Conservation (phyloP, 805 yeast genomes). For the Tetrapisispora fleetii region DNA sequence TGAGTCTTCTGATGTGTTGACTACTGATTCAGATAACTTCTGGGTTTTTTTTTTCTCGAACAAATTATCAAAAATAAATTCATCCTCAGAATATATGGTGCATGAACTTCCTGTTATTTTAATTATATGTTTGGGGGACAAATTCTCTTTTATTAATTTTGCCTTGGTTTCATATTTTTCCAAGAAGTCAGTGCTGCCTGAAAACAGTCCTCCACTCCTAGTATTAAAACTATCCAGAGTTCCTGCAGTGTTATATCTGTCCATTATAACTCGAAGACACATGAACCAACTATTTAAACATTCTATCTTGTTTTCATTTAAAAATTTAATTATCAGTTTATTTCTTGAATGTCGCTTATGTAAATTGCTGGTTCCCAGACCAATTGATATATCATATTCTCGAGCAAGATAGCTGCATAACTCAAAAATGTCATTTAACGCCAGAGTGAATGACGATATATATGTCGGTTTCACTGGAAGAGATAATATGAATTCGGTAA, state of each 20-base stretch:
- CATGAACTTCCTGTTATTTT: conserved; percentile 13
- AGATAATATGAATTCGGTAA: conserved; percentile 13
- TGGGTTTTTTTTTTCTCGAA: conserved; percentile 9
- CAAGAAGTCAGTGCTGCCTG: not conserved
- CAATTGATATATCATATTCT: conserved; percentile 17
- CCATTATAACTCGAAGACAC: conserved; percentile 18
- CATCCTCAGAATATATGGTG: conserved; percentile 19
- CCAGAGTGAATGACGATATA: conserved; percentile 23
- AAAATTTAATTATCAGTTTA: conserved; percentile 9
- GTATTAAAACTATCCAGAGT: not conserved
- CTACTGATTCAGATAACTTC: conserved; percentile 1
- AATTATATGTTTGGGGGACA: conserved; percentile 16
- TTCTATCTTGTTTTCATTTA: conserved; percentile 10
- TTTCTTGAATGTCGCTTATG: conserved; percentile 4
- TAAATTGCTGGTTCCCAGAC: conserved; percentile 14
- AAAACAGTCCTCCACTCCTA: not conserved
- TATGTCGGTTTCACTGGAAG: conserved; percentile 23
- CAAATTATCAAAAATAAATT: conserved; percentile 2
- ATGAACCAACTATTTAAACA: conserved; percentile 21
- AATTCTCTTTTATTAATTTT: conserved; percentile 11
- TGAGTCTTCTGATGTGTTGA: not conserved
- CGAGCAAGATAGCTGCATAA: conserved; percentile 18
- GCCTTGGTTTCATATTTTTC: conserved; percentile 14
- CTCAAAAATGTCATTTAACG: conserved; percentile 23
- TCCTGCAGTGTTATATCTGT: conserved; percentile 12